Evolutionary conservation across 768 basidiomycete species (phyloP), one percentile per base, ranked within the genome.

Genomic region (Mycena leptocephala): DNA sequence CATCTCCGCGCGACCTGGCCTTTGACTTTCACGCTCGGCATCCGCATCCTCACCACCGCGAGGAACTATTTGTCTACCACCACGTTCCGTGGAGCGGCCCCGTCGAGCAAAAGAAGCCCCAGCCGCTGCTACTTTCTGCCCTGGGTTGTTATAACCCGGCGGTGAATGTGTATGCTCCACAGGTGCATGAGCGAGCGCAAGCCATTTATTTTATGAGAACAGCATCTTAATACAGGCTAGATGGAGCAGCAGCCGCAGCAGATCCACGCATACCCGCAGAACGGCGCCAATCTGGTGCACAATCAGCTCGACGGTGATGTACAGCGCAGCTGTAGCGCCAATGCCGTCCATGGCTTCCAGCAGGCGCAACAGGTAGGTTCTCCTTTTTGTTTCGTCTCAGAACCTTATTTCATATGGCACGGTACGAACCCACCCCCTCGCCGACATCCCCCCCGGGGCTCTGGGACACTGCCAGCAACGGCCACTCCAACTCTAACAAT

Each of bases 321-420:
- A 14, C 75, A 76, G 75, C 75, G 75, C 55, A 71, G 70, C 58
- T 76, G 67, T 39, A 71, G 69, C 28, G 75, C 70, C 32, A 61
- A 43, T 20, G 69, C 75, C 0, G 64, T 53, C 7, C 72, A 76
- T 28, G 56, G 56, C 26, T 71, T 62, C 16, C 72, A 74, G 32
- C 41, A 22, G 32, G 18, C 64, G 33, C 68, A 70, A 8, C 73
- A 68, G 73, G 73, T 74, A 1, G 32, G 32, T 69, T 26, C 30
- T 61, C 41, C 35, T 32, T 32, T n/a, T 65, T n/a, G 28, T 16
- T 48, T n/a, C n/a, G 20, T n/a, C 30, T 56, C 28, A 18, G 28
- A 1, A n/a, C 33, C 62, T 53, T 16, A 51, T 61, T 20, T 24
- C 24, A 11, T n/a, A n/a, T n/a, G n/a, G n/a, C n/a, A n/a, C 53